A percentile compares a stretch with the other conserved stretches of the same genome.
These are phyloP conservation scores for Purpureocillium takamizusanense DNA, from an alignment of 2,329 filamentous ascomycete genomes.

Conservation along the genomic window DNA sequence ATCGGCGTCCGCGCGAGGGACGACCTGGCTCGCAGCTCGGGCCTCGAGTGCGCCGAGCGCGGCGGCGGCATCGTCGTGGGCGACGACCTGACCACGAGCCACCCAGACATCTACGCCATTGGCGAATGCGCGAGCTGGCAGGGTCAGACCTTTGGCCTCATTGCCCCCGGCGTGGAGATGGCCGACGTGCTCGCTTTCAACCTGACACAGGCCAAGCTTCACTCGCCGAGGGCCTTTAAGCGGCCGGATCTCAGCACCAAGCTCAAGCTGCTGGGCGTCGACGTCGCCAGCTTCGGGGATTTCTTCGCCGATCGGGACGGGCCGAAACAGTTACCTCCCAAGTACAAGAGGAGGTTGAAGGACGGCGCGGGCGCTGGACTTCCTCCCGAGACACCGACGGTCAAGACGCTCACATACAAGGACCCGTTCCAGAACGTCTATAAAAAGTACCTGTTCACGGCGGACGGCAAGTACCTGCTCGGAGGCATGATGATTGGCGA, in stretches of 20 bases:
- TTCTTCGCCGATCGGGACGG: constrained; percentile 87
- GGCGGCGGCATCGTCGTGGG: constrained; percentile 70
- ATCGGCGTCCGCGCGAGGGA: constrained; percentile 79
- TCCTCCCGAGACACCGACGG: constrained; percentile 20
- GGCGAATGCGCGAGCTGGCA: constrained; percentile 90
- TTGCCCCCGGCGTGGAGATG: constrained; percentile 87
- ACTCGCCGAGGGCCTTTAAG: constrained; percentile 63
- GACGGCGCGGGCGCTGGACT: constrained; percentile 2
- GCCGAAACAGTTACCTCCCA: constrained; percentile 62
- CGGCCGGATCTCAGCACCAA: constrained; percentile 85
- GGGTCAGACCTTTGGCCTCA: constrained; percentile 77
- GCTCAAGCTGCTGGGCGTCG: constrained; percentile 78
- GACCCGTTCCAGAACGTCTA: constrained; percentile 84
- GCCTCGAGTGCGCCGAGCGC: constrained; percentile 62
- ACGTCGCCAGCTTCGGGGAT: constrained; percentile 88
- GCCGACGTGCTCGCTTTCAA: constrained; percentile 88
- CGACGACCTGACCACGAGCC: constrained; percentile 59
- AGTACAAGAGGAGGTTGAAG: constrained; percentile 27
- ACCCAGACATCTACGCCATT: constrained; percentile 70
- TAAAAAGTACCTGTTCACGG: constrained; percentile 88
- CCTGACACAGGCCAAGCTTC: constrained; percentile 70
- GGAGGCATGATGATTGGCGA: constrained; percentile 98
- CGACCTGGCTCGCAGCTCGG: constrained; percentile 60
- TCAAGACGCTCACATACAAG: constrained; percentile 80
- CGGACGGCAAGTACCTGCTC: constrained; percentile 80